Base-by-base conservation (phyloP, 2,329 filamentous ascomycete species). In the Xylariales sp. region DNA sequence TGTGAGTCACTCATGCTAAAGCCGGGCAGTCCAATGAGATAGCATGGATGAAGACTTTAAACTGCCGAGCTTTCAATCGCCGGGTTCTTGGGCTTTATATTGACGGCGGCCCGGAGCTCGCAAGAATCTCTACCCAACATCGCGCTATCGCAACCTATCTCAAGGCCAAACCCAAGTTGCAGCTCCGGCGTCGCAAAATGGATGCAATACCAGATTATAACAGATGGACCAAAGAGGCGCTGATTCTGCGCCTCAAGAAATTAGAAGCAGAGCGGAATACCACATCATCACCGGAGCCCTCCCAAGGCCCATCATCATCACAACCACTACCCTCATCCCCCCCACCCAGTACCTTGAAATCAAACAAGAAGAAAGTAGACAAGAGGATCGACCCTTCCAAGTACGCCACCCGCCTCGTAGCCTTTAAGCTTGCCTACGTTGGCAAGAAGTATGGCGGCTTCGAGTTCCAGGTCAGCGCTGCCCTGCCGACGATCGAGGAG, bases 361-460 rank as follows among this genome's bases (percentile, higher is more conserved):
- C 36, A 51, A 58, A 16, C 45, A 57, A 44, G 59, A 76, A 66
- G 53, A 71, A 66, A 48, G 52, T 55, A 46, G 51, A 61, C 19
- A 68, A 73, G 47, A 69, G 70, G 38, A 83, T 95, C 56, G 88
- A 97, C 59, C 80, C 87, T 0, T 81, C 80, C 11, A 85, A 81
- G 57, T 95, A 96, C 62, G 76, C 79, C 25, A 94, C 88, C 2
- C 80, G 93, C 34, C 80, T 84, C 46, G 86, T 98, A 48, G 93
- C 91, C 6, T 70, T 98, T 45, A 97, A 96, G 63, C 82, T 98
- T 48, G 90, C 93, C 28, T 98, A 98, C 61, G 69, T 97, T 25
- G 93, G 93, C 34, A 86, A 88, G 60, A 78, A 80, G 42, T 98
- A 97, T 63, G 91, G 93, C 63, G 93, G 93, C 1, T 94, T 89